These are phyloP conservation scores for Backusella mclennaniae DNA, from an alignment of 192 early-diverging fungal species.

Conservation along the genomic window DNA sequence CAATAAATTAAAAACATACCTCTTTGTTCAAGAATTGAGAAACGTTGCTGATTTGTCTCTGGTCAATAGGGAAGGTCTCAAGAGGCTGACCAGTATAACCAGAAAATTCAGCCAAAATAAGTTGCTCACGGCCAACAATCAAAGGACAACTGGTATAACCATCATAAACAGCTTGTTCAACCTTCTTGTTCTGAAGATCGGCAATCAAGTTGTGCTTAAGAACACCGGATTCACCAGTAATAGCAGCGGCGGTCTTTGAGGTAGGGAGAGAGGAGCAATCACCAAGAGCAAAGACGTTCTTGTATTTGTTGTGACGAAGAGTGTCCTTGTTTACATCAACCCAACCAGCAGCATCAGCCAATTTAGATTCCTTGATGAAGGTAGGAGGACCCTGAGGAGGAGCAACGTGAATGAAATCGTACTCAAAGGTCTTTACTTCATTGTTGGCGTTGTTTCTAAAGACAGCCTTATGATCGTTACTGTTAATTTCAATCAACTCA, in stretches of 20 bases:
- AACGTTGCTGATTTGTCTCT: conserved; percentile 65
- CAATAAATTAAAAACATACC: conserved; percentile 25
- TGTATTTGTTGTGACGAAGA: conserved; percentile 73
- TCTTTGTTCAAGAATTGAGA: conserved; percentile 77
- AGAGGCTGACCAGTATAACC: conserved; percentile 70
- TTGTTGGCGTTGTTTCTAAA: conserved; percentile 66
- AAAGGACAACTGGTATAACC: conserved; percentile 87
- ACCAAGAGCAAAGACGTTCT: conserved; percentile 79
- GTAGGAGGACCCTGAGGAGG: conserved; percentile 80
- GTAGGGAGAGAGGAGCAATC: conserved; percentile 85
- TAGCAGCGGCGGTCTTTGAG: conserved; percentile 90
- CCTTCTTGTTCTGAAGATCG: conserved; percentile 50
- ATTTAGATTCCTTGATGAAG: conserved; percentile 67
- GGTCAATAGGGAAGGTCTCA: conserved; percentile 85
- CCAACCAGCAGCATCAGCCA: conserved; percentile 79
- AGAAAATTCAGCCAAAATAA: conserved; percentile 87
- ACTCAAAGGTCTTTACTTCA: conserved; percentile 57
- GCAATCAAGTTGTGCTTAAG: conserved; percentile 73
- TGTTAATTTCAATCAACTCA: conserved; percentile 69
- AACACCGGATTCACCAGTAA: conserved; percentile 74
- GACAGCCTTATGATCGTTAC: conserved; percentile 64
- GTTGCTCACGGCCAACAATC: conserved; percentile 74
- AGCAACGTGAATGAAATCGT: conserved; percentile 84
- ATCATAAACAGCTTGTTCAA: conserved; percentile 61
- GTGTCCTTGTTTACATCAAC: conserved; percentile 82